Conservation (phyloP, 176 grass and related monocot genomes). For the Carex cristatella region DNA sequence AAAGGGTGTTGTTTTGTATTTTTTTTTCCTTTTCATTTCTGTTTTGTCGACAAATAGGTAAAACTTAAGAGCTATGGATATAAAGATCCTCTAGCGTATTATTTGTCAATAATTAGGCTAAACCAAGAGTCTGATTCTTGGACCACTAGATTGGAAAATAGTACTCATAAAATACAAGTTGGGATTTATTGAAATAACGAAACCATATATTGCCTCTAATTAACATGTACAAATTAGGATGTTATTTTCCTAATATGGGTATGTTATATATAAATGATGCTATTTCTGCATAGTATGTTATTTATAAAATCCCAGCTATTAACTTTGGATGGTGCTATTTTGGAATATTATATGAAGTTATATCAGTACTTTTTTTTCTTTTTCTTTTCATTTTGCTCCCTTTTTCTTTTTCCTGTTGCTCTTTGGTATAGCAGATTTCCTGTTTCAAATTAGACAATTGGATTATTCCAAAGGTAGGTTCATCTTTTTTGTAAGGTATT, state of each 20-base stretch:
- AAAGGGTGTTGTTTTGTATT: neutral
- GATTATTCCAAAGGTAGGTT: slow-evolving; percentile 22
- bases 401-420: slow-evolving; percentile 10
- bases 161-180: neutral
- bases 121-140: neutral
- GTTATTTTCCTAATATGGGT: neutral
- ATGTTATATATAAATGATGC: neutral
- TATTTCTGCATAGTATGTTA: neutral
- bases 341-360: neutral
- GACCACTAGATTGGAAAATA: neutral
- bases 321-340: neutral
- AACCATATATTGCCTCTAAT: neutral
- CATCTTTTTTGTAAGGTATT: slow-evolving; percentile 12
- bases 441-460: slow-evolving; percentile 8
- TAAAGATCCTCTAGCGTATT: neutral
- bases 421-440: neutral
- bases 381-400: neutral
- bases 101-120: neutral
- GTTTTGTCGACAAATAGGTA: neutral
- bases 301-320: neutral
- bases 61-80: neutral
- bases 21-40: neutral
- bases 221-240: neutral
- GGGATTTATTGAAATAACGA: neutral
- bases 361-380: neutral